These are phyloP conservation scores for Exobasidium rhododendri DNA, from an alignment of 1,284 basidiomycete genomes.

Conservation along the genomic window DNA sequence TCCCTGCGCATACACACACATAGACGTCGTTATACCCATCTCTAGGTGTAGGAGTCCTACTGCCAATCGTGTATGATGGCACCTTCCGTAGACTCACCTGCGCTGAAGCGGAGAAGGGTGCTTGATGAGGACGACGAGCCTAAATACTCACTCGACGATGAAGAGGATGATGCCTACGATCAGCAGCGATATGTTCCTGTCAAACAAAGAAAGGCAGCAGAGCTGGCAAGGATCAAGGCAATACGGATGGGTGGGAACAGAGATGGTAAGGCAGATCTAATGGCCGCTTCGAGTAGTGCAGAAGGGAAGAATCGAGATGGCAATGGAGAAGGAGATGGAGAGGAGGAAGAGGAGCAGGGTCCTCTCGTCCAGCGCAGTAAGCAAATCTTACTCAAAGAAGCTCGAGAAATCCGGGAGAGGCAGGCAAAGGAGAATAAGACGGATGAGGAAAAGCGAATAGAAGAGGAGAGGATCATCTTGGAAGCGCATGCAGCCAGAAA, in stretches of 20 bases:
- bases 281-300: background rate
- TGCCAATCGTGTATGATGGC: no score
- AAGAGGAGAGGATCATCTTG: slow-evolving; percentile 83
- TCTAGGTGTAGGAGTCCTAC: no score
- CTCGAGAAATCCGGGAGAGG: slow-evolving; percentile 67
- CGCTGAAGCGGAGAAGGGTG: slow-evolving; percentile 9
- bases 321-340: slow-evolving; percentile 57
- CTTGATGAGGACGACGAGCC: slow-evolving; percentile 23
- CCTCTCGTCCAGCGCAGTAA: slow-evolving; percentile 66
- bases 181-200: slow-evolving; percentile 79
- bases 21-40: no score
- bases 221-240: slow-evolving; percentile 43
- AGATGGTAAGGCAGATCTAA: slow-evolving; percentile 1
- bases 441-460: slow-evolving; percentile 74
- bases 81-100: background rate
- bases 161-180: slow-evolving; percentile 62
- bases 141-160: slow-evolving; percentile 52
- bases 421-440: slow-evolving; percentile 70
- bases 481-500: slow-evolving; percentile 84
- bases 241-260: background rate
- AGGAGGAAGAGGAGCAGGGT: slow-evolving; percentile 58
- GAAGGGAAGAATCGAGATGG: slow-evolving; percentile 56
- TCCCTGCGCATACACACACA: no score
- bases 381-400: slow-evolving; percentile 45
- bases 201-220: slow-evolving; percentile 75